Evolutionary conservation across 371 early-diverging fungal species (phyloP).

Genomic region (Lichtheimia hyalospora): DNA sequence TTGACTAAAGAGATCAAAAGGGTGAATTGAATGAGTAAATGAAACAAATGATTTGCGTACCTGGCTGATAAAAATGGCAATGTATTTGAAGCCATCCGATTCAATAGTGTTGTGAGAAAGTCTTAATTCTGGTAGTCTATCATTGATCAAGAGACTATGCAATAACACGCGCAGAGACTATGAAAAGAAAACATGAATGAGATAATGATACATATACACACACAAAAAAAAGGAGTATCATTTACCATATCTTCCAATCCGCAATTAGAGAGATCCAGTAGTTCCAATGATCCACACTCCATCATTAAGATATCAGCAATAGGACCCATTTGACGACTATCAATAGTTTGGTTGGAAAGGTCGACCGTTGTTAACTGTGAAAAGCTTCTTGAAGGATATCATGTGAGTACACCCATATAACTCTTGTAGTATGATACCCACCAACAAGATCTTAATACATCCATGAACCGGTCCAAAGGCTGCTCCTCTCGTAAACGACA

Average conservation of each 20-base stretch:
- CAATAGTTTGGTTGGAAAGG: constrained; percentile 40
- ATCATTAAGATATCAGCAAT: constrained; percentile 54
- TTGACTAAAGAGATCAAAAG: constrained; percentile 31
- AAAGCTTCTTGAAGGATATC: constrained; percentile 14
- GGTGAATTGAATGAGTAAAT: too few relatives aligned
- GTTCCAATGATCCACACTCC: constrained; percentile 22
- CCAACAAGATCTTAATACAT: constrained; percentile 24
- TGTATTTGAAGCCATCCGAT: constrained; percentile 43
- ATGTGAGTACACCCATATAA: background rate
- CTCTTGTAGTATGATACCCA: constrained; percentile 10
- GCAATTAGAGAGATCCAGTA: constrained; percentile 33
- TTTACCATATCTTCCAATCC: constrained; percentile 37
- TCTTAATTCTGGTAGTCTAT: constrained; percentile 25
- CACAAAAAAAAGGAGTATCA: background rate
- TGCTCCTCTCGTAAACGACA: constrained; percentile 41
- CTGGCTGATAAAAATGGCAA: constrained; percentile 45
- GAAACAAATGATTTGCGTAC: constrained; percentile 16
- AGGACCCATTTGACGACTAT: constrained; percentile 49
- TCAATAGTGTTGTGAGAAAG: constrained; percentile 37
- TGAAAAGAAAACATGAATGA: background rate
- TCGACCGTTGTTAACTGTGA: constrained; percentile 39
- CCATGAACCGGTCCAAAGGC: constrained; percentile 27
- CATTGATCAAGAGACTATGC: constrained; percentile 38
- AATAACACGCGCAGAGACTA: constrained; percentile 41
- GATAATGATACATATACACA: background rate